These are phyloP conservation scores for Craterostigma plantagineum DNA, from an alignment of 257 asterid genomes.

Conservation along the genomic window DNA sequence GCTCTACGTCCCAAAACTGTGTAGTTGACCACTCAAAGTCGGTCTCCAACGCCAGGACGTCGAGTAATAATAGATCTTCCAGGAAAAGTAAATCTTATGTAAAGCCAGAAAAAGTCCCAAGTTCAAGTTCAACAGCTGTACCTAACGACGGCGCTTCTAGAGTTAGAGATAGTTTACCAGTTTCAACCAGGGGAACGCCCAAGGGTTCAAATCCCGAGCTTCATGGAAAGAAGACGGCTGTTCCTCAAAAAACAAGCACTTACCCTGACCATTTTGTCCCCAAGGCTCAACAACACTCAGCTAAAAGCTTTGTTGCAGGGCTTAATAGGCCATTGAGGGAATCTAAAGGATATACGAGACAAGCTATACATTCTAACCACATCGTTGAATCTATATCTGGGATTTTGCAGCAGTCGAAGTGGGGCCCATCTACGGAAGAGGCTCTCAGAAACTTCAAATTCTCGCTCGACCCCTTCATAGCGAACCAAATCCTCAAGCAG, in stretches of 20 bases:
- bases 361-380: conserved; percentile 18
- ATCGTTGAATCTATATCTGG: conserved; percentile 38
- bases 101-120: conserved; percentile 17
- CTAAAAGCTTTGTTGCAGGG: conserved; percentile 18
- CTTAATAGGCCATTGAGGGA: conserved; percentile 25
- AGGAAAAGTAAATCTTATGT: conserved; percentile 22
- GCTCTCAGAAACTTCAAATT: conserved; percentile 53
- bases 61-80: too few species aligned
- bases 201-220: conserved; percentile 18
- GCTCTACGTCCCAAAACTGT: conserved; percentile 18
- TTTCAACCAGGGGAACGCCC: conserved; percentile 15
- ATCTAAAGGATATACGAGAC: conserved; percentile 21
- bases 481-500: conserved; percentile 82
- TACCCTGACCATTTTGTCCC: conserved; percentile 15
- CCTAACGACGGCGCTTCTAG: conserved; percentile 15
- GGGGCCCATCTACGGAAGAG: conserved; percentile 60
- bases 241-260: conserved; percentile 41
- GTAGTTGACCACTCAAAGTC: conserved; percentile 36
- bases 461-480: conserved; percentile 59
- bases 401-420: conserved; percentile 42
- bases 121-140: too few species aligned
- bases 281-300: conserved; percentile 12
- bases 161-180: conserved; percentile 22
- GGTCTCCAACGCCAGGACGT: conserved; percentile 18
- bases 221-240: conserved; percentile 22